phyloP scores from a whole-genome alignment of 768 basidiomycete species.

The Naganishia randhawae region DNA sequence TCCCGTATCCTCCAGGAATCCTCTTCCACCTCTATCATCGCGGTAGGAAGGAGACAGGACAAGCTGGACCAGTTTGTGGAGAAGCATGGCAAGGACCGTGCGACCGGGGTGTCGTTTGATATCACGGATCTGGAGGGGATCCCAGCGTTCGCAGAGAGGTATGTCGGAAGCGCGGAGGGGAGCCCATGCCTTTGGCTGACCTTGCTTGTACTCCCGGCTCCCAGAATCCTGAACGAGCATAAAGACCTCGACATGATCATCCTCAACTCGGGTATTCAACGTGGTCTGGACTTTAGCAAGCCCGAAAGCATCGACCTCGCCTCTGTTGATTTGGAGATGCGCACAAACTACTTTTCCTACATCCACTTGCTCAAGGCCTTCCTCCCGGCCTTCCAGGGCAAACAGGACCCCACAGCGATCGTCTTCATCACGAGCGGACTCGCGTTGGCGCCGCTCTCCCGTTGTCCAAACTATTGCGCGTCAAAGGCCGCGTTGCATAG shows the following conservation, averaged over 20 bases:
- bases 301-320: constrained; percentile 27
- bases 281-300: constrained; percentile 26
- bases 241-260: constrained; percentile 27
- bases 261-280: constrained; percentile 31
- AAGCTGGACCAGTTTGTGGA: constrained; percentile 26
- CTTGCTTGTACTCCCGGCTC: neutral
- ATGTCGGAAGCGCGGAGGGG: neutral
- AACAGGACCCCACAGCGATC: constrained; percentile 21
- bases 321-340: constrained; percentile 24
- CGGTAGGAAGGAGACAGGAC: constrained; percentile 23
- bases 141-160: constrained; percentile 20
- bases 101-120: constrained; percentile 13
- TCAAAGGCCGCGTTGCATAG: constrained; percentile 30
- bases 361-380: constrained; percentile 24
- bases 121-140: constrained; percentile 26
- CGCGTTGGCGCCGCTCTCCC: constrained; percentile 25
- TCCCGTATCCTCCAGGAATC: constrained; percentile 16
- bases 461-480: constrained; percentile 31
- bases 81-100: constrained; percentile 23
- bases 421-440: constrained; percentile 21
- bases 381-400: constrained; percentile 26
- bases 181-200: neutral
- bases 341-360: constrained; percentile 30
- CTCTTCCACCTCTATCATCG: constrained; percentile 14
- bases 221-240: neutral